phyloP scores from a whole-genome alignment of 257 asterid genomes.

The Anisodus tanguticus region DNA sequence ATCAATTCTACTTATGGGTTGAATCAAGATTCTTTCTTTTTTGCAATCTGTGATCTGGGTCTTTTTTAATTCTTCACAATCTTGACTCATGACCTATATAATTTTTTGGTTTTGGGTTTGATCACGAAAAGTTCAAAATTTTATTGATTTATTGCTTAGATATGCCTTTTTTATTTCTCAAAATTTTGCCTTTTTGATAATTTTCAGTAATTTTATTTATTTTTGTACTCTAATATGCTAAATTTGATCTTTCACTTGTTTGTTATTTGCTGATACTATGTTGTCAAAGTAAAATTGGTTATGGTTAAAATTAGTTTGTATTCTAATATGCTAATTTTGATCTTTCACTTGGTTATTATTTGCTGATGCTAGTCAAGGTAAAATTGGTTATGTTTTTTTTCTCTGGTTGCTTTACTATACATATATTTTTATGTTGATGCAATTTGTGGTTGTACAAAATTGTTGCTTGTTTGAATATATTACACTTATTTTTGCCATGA shows the following conservation, averaged over 20 bases:
- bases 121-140: neutral
- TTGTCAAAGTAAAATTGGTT: too few species aligned
- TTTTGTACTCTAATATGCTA: neutral
- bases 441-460: neutral
- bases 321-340: too few species aligned
- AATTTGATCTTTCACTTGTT: neutral
- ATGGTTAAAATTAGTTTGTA: too few species aligned
- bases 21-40: neutral
- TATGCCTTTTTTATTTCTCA: neutral
- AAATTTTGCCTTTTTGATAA: neutral
- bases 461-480: neutral
- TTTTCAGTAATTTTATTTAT: neutral
- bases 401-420: neutral
- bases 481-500: neutral
- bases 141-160: neutral
- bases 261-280: too few species aligned
- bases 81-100: neutral
- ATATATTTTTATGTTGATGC: neutral
- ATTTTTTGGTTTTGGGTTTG: neutral
- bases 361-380: neutral
- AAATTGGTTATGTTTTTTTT: neutral
- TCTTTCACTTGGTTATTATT: neutral
- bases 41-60: neutral
- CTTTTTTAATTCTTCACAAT: neutral
- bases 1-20: conserved; percentile 1